A percentile compares a stretch with the other conserved stretches of the same genome.
Evolutionary conservation across 805 yeast species (phyloP).

Genomic region (Maudiozyma bulderi): DNA sequence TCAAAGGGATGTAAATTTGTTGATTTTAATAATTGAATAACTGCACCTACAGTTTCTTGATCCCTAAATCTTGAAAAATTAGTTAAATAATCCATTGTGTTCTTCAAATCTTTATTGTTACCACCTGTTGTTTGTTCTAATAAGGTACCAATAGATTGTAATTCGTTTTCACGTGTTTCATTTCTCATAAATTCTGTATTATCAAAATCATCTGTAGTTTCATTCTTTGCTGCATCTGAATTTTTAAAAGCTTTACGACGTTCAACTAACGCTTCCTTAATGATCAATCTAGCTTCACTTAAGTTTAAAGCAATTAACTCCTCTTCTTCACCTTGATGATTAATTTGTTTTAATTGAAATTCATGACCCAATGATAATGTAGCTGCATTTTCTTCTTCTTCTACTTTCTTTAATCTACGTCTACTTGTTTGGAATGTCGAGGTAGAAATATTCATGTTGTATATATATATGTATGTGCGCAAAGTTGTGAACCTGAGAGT

Average conservation of each 20-base stretch:
- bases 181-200: constrained; percentile 33
- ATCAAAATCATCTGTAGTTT: constrained; percentile 20
- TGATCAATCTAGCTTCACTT: constrained; percentile 81
- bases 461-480: neutral
- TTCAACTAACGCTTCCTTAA: constrained; percentile 81
- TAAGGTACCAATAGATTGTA: constrained; percentile 25
- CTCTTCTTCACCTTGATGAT: constrained; percentile 69
- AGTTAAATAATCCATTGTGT: constrained; percentile 78
- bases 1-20: constrained; percentile 90
- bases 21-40: constrained; percentile 69
- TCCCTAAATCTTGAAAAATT: constrained; percentile 86
- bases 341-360: constrained; percentile 69
- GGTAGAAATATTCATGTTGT: constrained; percentile 76
- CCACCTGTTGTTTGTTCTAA: constrained; percentile 42
- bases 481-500: neutral
- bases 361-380: constrained; percentile 85
- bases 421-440: constrained; percentile 80
- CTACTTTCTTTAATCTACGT: constrained; percentile 56
- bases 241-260: constrained; percentile 46
- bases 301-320: constrained; percentile 77
- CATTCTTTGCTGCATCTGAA: constrained; percentile 8
- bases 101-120: constrained; percentile 80
- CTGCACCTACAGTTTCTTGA: constrained; percentile 87
- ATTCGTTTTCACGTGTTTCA: constrained; percentile 38
- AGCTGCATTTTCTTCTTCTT: constrained; percentile 90